These are phyloP conservation scores for Jacaranda copaia DNA, from an alignment of 257 asterid species.

Conservation along the genomic window DNA sequence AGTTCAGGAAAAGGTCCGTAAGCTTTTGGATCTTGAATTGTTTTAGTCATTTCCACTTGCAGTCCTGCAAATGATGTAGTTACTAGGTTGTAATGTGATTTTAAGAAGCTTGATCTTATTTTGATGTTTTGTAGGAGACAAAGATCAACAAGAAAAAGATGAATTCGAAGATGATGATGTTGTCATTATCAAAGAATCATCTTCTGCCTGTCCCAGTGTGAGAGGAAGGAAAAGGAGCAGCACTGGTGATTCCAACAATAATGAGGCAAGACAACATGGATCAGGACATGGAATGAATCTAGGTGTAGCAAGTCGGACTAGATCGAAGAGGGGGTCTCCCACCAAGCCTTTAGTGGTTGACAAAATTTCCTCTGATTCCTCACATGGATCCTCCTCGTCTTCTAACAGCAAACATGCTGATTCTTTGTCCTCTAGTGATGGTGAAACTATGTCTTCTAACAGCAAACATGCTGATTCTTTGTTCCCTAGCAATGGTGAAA, in stretches of 20 bases:
- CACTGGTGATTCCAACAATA: too few relatives aligned
- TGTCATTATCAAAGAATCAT: not conserved
- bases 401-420: not conserved
- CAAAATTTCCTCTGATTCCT: not conserved
- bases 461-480: not conserved
- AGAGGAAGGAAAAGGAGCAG: too few relatives aligned
- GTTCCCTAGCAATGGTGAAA: too few relatives aligned
- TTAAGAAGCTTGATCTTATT: too few relatives aligned
- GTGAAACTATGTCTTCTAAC: not conserved
- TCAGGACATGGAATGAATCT: not conserved
- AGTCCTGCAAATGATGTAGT: too few relatives aligned
- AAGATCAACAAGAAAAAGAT: not conserved
- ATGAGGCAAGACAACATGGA: not conserved
- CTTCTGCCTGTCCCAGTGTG: not conserved
- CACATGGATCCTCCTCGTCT: slow-evolving; percentile 1
- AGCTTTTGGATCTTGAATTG: not conserved
- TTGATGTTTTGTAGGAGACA: too few relatives aligned
- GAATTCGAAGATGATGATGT: not conserved
- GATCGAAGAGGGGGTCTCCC: not conserved
- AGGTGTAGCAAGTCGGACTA: not conserved
- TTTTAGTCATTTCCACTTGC: too few relatives aligned
- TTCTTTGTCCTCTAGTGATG: not conserved
- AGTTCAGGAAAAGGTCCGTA: not conserved
- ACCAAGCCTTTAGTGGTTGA: not conserved
- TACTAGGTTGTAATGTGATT: too few relatives aligned